phyloP scores from a whole-genome alignment of 331 rosid genomes.

The Pyracantha coccinea region DNA sequence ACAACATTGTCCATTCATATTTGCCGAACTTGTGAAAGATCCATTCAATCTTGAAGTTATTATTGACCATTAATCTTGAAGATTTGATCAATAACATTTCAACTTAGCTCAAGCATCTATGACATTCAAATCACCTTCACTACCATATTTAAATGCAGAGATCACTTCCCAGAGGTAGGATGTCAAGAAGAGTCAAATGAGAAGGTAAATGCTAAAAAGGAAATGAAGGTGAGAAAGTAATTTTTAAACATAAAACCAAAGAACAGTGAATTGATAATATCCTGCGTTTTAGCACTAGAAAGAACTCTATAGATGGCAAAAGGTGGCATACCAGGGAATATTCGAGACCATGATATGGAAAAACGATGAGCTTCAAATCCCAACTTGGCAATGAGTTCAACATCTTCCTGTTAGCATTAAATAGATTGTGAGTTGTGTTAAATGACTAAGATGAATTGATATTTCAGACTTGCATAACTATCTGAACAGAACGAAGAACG shows the following conservation, averaged over 20 bases:
- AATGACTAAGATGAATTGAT: neutral
- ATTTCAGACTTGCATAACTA: neutral
- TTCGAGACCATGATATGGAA: constrained; percentile 93
- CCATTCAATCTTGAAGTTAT: neutral
- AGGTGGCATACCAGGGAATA: constrained; percentile 64
- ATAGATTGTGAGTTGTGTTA: neutral
- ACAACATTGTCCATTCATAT: neutral
- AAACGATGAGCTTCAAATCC: constrained; percentile 87
- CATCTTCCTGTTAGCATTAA: constrained; percentile 62
- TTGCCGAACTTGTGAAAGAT: neutral
- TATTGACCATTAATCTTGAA: neutral
- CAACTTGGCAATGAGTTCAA: constrained; percentile 77
- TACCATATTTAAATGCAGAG: neutral
- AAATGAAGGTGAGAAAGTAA: neutral
- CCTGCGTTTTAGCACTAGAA: neutral
- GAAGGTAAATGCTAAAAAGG: neutral
- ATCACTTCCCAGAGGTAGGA: neutral
- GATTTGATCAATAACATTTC: neutral
- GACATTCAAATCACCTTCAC: neutral
- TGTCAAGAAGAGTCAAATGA: neutral
- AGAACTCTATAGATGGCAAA: neutral
- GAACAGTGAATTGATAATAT: too few species aligned
- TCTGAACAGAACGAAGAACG: neutral
- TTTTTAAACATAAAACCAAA: neutral
- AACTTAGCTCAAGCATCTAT: neutral